Evolutionary conservation across 257 asterid species (phyloP).

Genomic region (Solanum rostratum): DNA sequence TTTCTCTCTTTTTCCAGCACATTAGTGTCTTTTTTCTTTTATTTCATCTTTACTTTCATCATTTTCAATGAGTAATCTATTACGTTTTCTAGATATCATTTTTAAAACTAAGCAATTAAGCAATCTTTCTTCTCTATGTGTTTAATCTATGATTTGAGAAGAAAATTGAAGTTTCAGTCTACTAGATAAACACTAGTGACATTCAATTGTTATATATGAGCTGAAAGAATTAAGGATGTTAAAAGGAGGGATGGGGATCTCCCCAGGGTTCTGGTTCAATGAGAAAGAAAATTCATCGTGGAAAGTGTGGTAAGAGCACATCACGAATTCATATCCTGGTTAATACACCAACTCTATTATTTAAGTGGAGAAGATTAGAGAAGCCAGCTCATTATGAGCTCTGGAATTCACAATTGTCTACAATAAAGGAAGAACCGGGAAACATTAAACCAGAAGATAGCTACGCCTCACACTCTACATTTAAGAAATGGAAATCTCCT

Average conservation of each 20-base stretch:
- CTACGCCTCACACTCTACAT: neutral
- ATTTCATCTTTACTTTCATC: neutral
- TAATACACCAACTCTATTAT: neutral
- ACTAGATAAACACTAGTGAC: neutral
- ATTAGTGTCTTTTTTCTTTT: neutral
- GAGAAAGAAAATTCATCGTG: neutral
- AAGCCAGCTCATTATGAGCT: neutral
- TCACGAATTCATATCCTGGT: neutral
- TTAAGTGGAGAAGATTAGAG: neutral
- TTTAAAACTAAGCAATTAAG: neutral
- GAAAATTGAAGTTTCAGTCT: neutral
- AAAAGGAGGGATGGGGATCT: neutral
- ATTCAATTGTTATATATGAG: neutral
- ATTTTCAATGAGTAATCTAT: neutral
- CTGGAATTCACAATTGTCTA: neutral
- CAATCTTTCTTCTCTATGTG: neutral
- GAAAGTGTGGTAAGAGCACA: neutral
- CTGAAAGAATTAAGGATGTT: neutral
- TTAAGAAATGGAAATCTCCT: neutral
- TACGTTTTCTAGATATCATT: neutral
- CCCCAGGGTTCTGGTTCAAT: neutral
- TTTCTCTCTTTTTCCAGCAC: neutral
- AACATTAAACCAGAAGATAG: neutral
- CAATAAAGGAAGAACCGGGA: neutral
- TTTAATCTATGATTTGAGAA: neutral